These are phyloP conservation scores for Zalerion maritima DNA, from an alignment of 495 filamentous ascomycete species.

Conservation along the genomic window DNA sequence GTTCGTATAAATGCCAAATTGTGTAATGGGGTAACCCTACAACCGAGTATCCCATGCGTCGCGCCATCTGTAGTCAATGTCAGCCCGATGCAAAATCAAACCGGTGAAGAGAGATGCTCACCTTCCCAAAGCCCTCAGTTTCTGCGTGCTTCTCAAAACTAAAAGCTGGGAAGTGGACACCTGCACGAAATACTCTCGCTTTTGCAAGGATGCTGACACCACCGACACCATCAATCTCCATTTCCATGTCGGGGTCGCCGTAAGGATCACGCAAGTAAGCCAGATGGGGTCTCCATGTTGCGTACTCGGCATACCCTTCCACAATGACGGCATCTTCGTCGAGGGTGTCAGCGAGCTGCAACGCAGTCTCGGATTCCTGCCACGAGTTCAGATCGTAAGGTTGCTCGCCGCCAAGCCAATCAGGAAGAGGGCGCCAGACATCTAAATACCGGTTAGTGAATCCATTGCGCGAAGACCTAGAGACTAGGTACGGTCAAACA, in stretches of 20 bases:
- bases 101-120: conserved; percentile 22
- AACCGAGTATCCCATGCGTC: conserved; percentile 90
- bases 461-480: background rate
- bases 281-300: conserved; percentile 94
- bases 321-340: conserved; percentile 99
- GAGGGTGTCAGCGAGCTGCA: conserved; percentile 83
- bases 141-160: conserved; percentile 98
- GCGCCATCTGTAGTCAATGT: conserved; percentile 66
- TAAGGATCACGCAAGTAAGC: conserved; percentile 96
- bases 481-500: conserved; percentile 25
- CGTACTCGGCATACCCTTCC: conserved; percentile 97
- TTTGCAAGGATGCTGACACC: conserved; percentile 97
- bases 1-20: conserved; percentile 99
- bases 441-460: conserved; percentile 36
- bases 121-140: conserved; percentile 98
- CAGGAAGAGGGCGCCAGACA: conserved; percentile 95
- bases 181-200: conserved; percentile 82
- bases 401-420: conserved; percentile 98
- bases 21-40: conserved; percentile 95
- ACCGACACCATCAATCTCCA: conserved; percentile 97
- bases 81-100: conserved; percentile 11
- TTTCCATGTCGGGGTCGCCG: conserved; percentile 97
- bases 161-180: conserved; percentile 96
- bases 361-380: conserved; percentile 96
- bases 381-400: conserved; percentile 98